A percentile compares a stretch with the other conserved stretches of the same genome.
Conservation (phyloP, 1,284 basidiomycete species). For the Ceraceosorus bombacis region DNA sequence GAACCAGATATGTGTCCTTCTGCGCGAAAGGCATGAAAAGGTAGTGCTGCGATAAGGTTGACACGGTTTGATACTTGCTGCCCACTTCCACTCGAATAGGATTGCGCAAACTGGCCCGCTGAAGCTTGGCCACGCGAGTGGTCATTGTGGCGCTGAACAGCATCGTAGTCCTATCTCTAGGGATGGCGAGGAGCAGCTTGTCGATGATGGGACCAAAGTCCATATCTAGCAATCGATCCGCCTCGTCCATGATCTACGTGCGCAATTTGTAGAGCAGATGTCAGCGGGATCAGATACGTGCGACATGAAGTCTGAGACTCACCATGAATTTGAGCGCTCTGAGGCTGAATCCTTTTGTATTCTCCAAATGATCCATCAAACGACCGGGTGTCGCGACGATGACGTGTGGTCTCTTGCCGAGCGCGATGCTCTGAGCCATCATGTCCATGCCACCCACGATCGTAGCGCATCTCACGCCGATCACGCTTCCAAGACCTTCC, state of each 20-base stretch:
- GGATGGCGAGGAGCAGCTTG: conserved; percentile 91
- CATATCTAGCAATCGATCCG: conserved; percentile 90
- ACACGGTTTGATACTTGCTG: conserved; percentile 93
- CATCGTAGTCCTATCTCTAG: conserved; percentile 88
- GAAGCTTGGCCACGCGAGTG: conserved; percentile 93
- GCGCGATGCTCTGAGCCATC: conserved; percentile 82
- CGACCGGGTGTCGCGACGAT: conserved; percentile 97
- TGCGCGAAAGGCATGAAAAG: conserved; percentile 84
- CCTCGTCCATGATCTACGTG: conserved; percentile 67
- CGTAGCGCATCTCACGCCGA: conserved; percentile 72
- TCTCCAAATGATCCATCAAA: conserved; percentile 89
- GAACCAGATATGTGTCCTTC: conserved; percentile 86
- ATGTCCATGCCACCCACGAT: conserved; percentile 94
- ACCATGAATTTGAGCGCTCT: conserved; percentile 83
- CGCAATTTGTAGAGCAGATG: conserved; percentile 55
- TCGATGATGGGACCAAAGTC: conserved; percentile 96
- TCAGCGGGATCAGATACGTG: not conserved
- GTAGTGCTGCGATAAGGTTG: conserved; percentile 90
- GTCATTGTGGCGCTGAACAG: conserved; percentile 99
- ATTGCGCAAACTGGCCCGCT: conserved; percentile 87
- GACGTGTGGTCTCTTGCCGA: conserved; percentile 73
- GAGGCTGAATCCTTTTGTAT: conserved; percentile 94
- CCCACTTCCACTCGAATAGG: conserved; percentile 87
- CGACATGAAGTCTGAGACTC: conserved; percentile 36
- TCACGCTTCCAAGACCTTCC: conserved; percentile 71